Evolutionary conservation across 495 filamentous ascomycete species (phyloP).

Genomic region (Neurospora sp.): DNA sequence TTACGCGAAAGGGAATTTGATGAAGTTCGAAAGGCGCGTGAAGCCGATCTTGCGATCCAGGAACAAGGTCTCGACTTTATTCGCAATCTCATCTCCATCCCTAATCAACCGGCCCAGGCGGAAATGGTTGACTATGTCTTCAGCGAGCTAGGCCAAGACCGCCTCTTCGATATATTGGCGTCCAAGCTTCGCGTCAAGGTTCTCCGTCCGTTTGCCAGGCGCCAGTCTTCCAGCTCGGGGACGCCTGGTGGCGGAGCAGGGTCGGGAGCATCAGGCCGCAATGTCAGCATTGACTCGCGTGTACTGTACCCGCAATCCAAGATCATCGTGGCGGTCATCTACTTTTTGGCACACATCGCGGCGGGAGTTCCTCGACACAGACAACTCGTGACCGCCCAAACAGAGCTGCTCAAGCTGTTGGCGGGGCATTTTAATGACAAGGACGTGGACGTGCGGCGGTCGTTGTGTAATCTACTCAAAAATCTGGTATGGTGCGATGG

Average conservation of each 20-base stretch:
- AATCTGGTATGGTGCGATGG: conserved; percentile 80
- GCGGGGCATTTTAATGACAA: conserved; percentile 63
- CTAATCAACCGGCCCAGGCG: conserved; percentile 15
- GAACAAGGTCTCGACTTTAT: conserved; percentile 83
- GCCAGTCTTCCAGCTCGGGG: conserved; percentile 5
- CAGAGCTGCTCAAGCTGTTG: conserved; percentile 50
- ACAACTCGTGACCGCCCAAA: conserved; percentile 48
- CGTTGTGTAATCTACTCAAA: conserved; percentile 69
- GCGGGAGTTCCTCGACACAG: conserved; percentile 68
- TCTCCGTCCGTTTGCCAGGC: conserved; percentile 33
- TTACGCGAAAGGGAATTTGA: conserved; percentile 48
- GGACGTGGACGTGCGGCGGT: conserved; percentile 57
- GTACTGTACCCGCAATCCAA: conserved; percentile 52
- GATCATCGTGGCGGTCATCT: conserved; percentile 64
- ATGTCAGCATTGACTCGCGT: conserved; percentile 21
- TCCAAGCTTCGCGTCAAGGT: conserved; percentile 56
- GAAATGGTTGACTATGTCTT: conserved; percentile 86
- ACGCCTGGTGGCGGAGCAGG: not conserved
- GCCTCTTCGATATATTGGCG: conserved; percentile 64
- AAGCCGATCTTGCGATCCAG: conserved; percentile 76
- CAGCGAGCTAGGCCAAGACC: conserved; percentile 58
- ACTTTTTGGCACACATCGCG: conserved; percentile 75
- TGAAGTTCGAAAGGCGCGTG: conserved; percentile 47
- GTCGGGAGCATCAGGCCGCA: not conserved
- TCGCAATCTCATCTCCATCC: conserved; percentile 67